Percentiles rank a stretch among this genome's conserved stretches.
Conservation (phyloP, 768 basidiomycete species). For the Phanerochaete carnosa region DNA sequence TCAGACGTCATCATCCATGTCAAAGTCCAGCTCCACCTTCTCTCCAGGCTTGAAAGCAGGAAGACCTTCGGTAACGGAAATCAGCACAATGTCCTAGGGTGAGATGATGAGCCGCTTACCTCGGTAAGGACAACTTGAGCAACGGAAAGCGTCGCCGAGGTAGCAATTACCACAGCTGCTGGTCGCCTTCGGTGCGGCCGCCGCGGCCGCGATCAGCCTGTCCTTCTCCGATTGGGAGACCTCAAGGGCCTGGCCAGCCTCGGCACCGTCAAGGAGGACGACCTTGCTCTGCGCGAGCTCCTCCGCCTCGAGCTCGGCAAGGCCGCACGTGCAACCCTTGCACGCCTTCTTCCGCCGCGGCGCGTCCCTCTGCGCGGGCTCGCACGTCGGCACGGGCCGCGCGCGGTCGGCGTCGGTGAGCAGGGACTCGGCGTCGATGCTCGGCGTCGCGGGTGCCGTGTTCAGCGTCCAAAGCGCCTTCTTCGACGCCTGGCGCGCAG, state of each 20-base stretch:
- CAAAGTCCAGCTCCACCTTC: constrained; percentile 89
- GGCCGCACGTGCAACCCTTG: constrained; percentile 95
- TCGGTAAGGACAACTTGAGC: constrained; percentile 92
- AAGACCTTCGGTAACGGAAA: constrained; percentile 54
- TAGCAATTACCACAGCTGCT: constrained; percentile 98
- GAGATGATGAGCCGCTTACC: constrained; percentile 52
- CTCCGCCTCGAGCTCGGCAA: constrained; percentile 89
- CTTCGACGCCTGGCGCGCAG: constrained; percentile 68
- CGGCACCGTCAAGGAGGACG: constrained; percentile 64
- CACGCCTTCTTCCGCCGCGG: constrained; percentile 88
- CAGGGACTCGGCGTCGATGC: constrained; percentile 80
- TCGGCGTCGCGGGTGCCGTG: constrained; percentile 56
- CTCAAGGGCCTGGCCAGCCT: constrained; percentile 56
- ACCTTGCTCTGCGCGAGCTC: constrained; percentile 61
- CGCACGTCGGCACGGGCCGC: constrained; percentile 75
- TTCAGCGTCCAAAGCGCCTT: constrained; percentile 86
- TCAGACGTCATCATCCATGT: constrained; percentile 83
- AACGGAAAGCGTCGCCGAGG: constrained; percentile 96
- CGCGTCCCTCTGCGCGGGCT: constrained; percentile 49
- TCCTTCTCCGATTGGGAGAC: constrained; percentile 60
- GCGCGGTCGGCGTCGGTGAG: constrained; percentile 80
- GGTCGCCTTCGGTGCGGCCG: constrained; percentile 79
- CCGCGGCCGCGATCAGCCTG: constrained; percentile 61
- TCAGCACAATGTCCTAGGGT: constrained; percentile 1
- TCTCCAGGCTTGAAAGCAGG: constrained; percentile 98